These are phyloP conservation scores for Kernera saxatilis DNA, from an alignment of 345 rosid genomes.

Conservation along the genomic window DNA sequence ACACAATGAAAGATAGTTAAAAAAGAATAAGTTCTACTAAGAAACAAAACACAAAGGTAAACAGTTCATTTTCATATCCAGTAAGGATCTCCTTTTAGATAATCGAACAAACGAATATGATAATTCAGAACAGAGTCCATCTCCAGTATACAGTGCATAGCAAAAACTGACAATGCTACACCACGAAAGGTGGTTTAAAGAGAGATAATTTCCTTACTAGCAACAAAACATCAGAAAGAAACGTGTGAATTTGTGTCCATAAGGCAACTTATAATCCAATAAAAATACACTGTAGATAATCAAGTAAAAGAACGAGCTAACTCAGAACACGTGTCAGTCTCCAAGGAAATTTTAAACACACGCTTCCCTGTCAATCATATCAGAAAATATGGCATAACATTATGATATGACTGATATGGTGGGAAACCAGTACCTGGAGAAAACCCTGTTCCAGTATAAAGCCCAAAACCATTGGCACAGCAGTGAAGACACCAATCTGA, in stretches of 20 bases:
- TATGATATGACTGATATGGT: not conserved
- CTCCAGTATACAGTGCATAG: not conserved
- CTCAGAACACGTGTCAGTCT: not conserved
- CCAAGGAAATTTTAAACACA: conserved; percentile 5
- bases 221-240: not conserved
- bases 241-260: not conserved
- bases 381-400: not conserved
- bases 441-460: conserved; percentile 37
- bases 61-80: not conserved
- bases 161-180: not conserved
- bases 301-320: not conserved
- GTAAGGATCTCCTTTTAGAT: conserved; percentile 4
- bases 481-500: conserved; percentile 92
- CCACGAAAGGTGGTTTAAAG: not conserved
- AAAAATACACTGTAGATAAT: not conserved
- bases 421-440: conserved; percentile 26
- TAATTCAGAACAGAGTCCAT: not conserved
- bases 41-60: conserved; percentile 1
- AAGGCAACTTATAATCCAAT: not conserved
- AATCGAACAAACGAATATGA: not conserved
- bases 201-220: not conserved
- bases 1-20: conserved; percentile 22
- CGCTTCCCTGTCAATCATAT: not conserved
- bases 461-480: conserved; percentile 95
- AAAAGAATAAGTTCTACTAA: not conserved